Evolutionary conservation across 148 eudicot genomes (phyloP).

Genomic region (Rhododendron ferrugineum): DNA sequence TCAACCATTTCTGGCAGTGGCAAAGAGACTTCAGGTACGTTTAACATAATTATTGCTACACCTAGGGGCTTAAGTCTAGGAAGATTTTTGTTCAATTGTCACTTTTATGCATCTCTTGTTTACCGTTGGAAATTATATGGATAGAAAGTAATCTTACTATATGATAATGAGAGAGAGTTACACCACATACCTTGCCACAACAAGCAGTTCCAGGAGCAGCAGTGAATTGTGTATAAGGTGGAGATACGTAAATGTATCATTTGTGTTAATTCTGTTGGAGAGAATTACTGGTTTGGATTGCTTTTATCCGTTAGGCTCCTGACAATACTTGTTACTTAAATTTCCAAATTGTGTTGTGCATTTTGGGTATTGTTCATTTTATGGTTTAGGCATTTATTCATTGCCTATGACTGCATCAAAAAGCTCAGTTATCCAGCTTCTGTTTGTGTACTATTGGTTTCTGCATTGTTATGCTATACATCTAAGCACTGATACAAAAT

Average conservation of each 20-base stretch:
- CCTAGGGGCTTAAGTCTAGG: constrained; percentile 2
- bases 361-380: neutral
- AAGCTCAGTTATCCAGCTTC: neutral
- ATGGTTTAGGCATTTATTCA: neutral
- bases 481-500: neutral
- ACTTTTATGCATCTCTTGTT: neutral
- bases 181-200: neutral
- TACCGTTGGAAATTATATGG: neutral
- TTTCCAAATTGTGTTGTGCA: neutral
- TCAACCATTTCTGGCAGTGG: constrained; percentile 85
- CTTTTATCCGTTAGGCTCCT: neutral
- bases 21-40: constrained; percentile 78
- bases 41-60: neutral
- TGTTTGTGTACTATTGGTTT: neutral
- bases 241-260: neutral
- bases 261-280: neutral
- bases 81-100: neutral
- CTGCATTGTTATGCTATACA: neutral
- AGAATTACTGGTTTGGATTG: neutral
- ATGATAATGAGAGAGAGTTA: neutral
- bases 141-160: neutral
- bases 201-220: neutral
- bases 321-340: neutral
- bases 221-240: neutral
- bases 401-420: neutral